Base-by-base conservation (phyloP, 1,139 yeast genomes). In the Keqinozyma sinolaborantium region DNA sequence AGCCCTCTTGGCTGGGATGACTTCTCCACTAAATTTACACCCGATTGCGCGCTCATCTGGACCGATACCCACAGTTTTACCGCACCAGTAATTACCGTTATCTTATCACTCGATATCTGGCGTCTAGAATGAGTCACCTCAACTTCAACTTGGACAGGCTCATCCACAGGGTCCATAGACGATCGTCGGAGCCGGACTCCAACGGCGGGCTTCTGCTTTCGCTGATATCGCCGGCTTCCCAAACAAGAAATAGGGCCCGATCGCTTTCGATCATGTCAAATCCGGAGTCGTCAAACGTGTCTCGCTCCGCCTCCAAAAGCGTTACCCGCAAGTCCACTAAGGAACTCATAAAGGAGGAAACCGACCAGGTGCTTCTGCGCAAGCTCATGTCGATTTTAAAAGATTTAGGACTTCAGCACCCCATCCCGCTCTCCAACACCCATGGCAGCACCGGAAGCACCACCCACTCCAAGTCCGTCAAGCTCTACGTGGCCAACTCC, bases 341-440 rank as follows among this genome's bases (percentile, higher is more conserved):
- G 38, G 70, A 62, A 29, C 56, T 67, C 25, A 60, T 68, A 24
- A 62, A 63, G 35, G 58, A 59, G 14, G 73, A 65, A 40, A 64
- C 71, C 2, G 50, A 64, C 9, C 60, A 50, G 30, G 60, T 68
- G 23, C 51, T 66, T 16, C 60, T 50, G 55, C 63, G 63, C 39
- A 68, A 69, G 41, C 44, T 69, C 26, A 29, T 44, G 11, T 44
- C 44, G 15, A 47, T 67, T 19, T 43, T 69, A 24, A 52, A 44
- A 25, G 72, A 68, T 26, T 50, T 66, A 41, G 75, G 73, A 2
- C 48, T 69, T 19, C 73, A 68, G 38, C 53, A 49, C 25, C 73
- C 73, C 4, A 52, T 65, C 4, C 62, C 69, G 5, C 43, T 67
- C 30, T 31, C 40, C 10, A 43, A 43, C 23, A 36, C 40, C 23